A percentile compares a stretch with the other conserved stretches of the same genome.
These are phyloP conservation scores for Scutellaria barbata DNA, from an alignment of 257 asterid species.

Conservation along the genomic window DNA sequence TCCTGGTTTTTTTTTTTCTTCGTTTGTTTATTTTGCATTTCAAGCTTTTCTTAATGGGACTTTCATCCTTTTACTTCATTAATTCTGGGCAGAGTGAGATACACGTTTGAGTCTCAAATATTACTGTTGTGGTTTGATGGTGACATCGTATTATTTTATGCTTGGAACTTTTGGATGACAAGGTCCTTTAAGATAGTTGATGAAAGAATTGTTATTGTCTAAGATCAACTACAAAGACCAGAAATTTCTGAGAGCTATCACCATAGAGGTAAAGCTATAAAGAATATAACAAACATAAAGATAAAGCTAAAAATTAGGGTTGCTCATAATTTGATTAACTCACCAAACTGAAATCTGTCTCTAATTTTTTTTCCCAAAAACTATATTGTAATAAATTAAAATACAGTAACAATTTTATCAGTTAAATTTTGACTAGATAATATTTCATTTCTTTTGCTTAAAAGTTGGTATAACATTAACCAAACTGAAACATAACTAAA, in stretches of 20 bases:
- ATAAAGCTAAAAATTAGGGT: conserved; percentile 3
- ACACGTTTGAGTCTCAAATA: neutral
- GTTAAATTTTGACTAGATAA: neutral
- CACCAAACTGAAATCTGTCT: neutral
- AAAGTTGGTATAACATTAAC: neutral
- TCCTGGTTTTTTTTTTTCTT: conserved; percentile 27
- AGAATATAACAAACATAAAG: conserved; percentile 2
- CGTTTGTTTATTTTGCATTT: conserved; percentile 24
- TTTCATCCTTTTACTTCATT: conserved; percentile 3
- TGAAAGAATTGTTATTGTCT: neutral
- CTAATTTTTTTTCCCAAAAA: too few species aligned
- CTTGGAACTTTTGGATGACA: conserved; percentile 23
- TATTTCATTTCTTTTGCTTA: neutral
- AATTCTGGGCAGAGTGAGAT: conserved; percentile 19
- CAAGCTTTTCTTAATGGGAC: neutral
- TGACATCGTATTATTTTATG: conserved; percentile 1
- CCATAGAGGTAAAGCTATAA: conserved; percentile 8
- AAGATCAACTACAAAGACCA: conserved; percentile 10
- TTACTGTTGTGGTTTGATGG: conserved; percentile 7
- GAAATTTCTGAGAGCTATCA: neutral
- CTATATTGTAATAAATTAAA: too few species aligned
- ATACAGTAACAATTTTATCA: too few species aligned
- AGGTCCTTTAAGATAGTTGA: conserved; percentile 17
- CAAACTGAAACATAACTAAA: neutral
- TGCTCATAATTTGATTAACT: neutral